These are phyloP conservation scores for Cadophora sp. DNA, from an alignment of 2,329 filamentous ascomycete species.

Conservation along the genomic window DNA sequence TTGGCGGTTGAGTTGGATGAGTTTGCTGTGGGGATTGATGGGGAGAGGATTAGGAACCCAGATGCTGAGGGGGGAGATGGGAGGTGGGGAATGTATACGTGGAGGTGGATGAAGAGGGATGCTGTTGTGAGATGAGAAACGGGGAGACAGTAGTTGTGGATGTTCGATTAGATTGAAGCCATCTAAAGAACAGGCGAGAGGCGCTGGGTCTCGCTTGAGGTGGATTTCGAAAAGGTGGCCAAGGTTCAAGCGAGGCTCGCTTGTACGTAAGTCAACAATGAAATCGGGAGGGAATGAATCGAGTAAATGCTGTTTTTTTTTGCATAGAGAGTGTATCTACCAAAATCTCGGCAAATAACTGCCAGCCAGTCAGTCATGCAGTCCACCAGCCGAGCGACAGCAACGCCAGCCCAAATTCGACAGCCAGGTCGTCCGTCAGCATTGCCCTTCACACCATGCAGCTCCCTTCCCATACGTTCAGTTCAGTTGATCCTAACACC, in stretches of 20 bases:
- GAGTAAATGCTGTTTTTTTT: neutral
- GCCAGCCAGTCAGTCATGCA: neutral
- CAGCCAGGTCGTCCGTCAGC: conserved; percentile 4
- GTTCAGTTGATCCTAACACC: conserved; percentile 20
- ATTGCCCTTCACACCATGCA: conserved; percentile 4
- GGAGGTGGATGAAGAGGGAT: conserved; percentile 42
- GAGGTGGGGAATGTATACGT: conserved; percentile 39
- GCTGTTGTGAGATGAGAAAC: neutral
- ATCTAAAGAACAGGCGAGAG: neutral
- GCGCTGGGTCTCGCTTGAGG: neutral
- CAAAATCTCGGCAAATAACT: neutral
- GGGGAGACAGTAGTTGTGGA: neutral
- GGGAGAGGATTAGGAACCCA: conserved; percentile 21
- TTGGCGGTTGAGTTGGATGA: conserved; percentile 45
- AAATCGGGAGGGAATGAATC: neutral
- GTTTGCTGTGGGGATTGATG: conserved; percentile 33
- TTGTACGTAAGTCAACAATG: neutral
- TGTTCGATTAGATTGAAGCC: neutral
- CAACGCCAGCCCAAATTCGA: neutral
- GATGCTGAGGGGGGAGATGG: conserved; percentile 37
- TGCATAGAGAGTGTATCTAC: conserved; percentile 4
- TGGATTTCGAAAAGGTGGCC: too few relatives aligned
- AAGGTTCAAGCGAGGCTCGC: conserved; percentile 2
- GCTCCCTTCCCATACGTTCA: conserved; percentile 8
- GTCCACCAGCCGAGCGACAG: neutral